Base-by-base conservation (phyloP, 441 rosid genomes). In the Daphne laureola region DNA sequence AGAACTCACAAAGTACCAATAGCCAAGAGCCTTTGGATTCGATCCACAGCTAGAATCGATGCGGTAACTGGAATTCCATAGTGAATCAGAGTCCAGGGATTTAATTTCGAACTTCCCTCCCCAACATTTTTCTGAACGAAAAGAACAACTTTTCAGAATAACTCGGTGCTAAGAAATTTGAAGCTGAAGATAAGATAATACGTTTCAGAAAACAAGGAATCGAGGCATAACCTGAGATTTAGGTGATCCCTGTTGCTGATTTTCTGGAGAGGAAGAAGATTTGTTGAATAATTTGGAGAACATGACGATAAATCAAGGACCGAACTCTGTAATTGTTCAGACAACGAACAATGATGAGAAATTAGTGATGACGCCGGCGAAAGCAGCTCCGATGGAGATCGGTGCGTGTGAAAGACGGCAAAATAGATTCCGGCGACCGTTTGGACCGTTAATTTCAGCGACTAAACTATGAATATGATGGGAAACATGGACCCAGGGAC, bases 21-120 rank as follows among this genome's bases (percentile, higher is more conserved):
- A 54, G 88, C 92, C 65, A 84, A 55, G 35, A 84, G 81, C 53
- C 76, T 57, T 51, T 84, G 92, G 56, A 78, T 58, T 43, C 78
- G 78, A 57, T 84, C 92, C 47, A 78, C 69, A 47, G 88, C 81
- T 46, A 84, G 72, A 61, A 84, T 63, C 13, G 88, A 81, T 8
- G 86, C 79, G 11, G 92, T 73, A 1, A 73, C 68, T n/a, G 92
- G 92, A 45, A 84, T 71, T 45, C 88, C 88, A 69, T 68, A 76
- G 62, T 84, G 92, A 63, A 74, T 12, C 47, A 70, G 54, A 52
- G 77, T 15, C 31, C 65, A 76, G 0, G 86, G 84, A 53, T 76
- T 58, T 72, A 81, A 58, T 26, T 84, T 79, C 45, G 67, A 58
- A 46, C 53, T 66, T 69, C 67, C 86, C 53, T 56, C 66, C 44